Percentiles rank a stretch among this genome's conserved stretches.
phyloP scores from a whole-genome alignment of 345 rosid genomes.

The Salix caprea region DNA sequence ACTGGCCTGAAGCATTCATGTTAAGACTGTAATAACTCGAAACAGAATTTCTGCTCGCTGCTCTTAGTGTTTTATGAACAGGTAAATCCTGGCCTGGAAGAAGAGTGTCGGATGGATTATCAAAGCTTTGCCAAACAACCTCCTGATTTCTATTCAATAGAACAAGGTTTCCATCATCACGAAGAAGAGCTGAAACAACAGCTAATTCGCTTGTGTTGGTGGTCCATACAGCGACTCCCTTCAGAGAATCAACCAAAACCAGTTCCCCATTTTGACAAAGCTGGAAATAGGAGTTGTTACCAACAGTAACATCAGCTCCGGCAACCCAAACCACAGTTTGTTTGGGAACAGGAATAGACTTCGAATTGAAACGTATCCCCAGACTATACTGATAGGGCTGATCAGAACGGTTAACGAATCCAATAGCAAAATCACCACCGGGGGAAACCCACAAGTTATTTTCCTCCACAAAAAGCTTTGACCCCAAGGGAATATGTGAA shows the following conservation, averaged over 20 bases:
- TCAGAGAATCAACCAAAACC: conserved; percentile 54
- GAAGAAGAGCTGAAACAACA: conserved; percentile 55
- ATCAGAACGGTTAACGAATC: conserved; percentile 51
- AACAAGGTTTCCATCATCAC: conserved; percentile 68
- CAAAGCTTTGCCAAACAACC: conserved; percentile 74
- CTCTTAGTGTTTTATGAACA: conserved; percentile 46
- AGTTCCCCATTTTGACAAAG: conserved; percentile 54
- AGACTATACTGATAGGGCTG: conserved; percentile 57
- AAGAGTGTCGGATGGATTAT: conserved; percentile 59
- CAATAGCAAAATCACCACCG: conserved; percentile 61
- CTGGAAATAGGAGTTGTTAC: conserved; percentile 61
- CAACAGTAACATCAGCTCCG: conserved; percentile 53
- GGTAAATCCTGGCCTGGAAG: conserved; percentile 67
- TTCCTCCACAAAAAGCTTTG: conserved; percentile 50
- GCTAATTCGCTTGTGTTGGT: conserved; percentile 47
- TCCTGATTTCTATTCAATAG: conserved; percentile 39
- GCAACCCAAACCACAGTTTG: conserved; percentile 69
- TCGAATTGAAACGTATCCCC: conserved; percentile 66
- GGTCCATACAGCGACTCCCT: conserved; percentile 48
- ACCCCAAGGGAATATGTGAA: conserved; percentile 59
- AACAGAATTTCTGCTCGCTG: conserved; percentile 46
- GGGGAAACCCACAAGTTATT: conserved; percentile 60
- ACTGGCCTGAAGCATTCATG: conserved; percentile 46
- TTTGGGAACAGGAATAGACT: conserved; percentile 44
- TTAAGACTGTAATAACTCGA: conserved; percentile 73